Percentiles rank a stretch among this genome's conserved stretches.
Evolutionary conservation across 208 protist species (phyloP).

Genomic region (Leishmania tropica): DNA sequence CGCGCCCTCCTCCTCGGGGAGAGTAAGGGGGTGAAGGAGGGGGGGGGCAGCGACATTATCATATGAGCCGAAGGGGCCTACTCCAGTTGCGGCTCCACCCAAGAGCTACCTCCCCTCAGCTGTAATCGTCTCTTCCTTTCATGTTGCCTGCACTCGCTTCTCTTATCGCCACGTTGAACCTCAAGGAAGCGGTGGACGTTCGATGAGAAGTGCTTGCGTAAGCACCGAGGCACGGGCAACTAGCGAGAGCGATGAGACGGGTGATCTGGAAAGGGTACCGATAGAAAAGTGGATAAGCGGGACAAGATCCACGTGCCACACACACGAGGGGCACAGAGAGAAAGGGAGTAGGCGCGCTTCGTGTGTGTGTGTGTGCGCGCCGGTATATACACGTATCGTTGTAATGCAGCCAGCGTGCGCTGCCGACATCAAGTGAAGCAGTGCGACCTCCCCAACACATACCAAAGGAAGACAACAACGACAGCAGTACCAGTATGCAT

Average conservation of each 20-base stretch:
- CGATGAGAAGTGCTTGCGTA: conserved; percentile 1
- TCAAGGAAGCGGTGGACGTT: neutral
- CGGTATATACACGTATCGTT: neutral
- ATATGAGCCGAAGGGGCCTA: neutral
- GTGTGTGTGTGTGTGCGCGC: neutral
- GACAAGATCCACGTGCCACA: neutral
- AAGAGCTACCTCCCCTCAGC: neutral
- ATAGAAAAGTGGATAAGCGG: neutral
- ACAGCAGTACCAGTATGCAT: neutral
- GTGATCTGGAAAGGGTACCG: neutral
- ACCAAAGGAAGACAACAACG: neutral
- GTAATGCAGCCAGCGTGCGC: neutral
- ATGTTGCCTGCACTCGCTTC: neutral
- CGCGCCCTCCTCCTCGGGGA: neutral
- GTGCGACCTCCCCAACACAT: neutral
- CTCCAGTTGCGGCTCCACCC: neutral
- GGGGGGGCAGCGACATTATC: neutral
- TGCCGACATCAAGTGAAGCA: neutral
- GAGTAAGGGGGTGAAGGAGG: neutral
- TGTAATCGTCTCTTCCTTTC: neutral
- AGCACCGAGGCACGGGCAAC: neutral
- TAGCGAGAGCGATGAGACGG: neutral
- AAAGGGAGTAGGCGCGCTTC: neutral
- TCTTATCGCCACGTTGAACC: neutral
- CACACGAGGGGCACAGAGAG: neutral